Conservation (phyloP, 2,329 filamentous ascomycete species). For the Hymenoscyphus occultus region DNA sequence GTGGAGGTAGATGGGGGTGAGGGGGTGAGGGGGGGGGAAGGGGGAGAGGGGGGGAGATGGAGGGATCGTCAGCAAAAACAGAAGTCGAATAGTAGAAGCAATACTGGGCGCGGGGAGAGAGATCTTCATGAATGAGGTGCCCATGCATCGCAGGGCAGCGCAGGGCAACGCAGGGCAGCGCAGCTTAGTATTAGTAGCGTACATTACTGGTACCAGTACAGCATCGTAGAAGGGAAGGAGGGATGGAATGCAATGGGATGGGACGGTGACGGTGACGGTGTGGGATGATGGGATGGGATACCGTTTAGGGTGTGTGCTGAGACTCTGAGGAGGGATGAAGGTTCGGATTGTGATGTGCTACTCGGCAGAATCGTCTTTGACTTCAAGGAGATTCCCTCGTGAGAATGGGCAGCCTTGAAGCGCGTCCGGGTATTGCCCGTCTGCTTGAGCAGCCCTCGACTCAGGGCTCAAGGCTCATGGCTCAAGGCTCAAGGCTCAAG, state of each 20-base stretch:
- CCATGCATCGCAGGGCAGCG: neutral
- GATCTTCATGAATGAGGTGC: slow-evolving; percentile 7
- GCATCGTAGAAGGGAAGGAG: too few species aligned
- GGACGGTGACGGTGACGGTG: neutral
- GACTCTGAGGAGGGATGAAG: slow-evolving; percentile 2
- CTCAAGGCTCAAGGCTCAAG: too few species aligned
- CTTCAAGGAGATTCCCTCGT: neutral
- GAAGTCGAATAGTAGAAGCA: neutral
- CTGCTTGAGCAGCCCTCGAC: neutral
- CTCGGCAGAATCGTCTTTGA: neutral
- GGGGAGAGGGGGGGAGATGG: too few species aligned
- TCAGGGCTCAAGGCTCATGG: too few species aligned
- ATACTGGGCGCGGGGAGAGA: slow-evolving; percentile 5
- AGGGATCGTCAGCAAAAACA: slow-evolving; percentile 3
- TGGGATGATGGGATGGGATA: neutral
- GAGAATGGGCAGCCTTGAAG: neutral
- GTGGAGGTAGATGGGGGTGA: too few species aligned
- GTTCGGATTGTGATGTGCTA: neutral
- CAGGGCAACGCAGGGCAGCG: neutral
- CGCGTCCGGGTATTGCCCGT: neutral
- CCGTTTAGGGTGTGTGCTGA: slow-evolving; percentile 2
- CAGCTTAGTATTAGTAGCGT: too few species aligned
- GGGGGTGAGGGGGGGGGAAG: too few species aligned
- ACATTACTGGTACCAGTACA: too few species aligned
- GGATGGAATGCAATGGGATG: slow-evolving; percentile 1